Evolutionary conservation across 2,329 filamentous ascomycete genomes (phyloP).

Genomic region (Trichophyton verrucosum): DNA sequence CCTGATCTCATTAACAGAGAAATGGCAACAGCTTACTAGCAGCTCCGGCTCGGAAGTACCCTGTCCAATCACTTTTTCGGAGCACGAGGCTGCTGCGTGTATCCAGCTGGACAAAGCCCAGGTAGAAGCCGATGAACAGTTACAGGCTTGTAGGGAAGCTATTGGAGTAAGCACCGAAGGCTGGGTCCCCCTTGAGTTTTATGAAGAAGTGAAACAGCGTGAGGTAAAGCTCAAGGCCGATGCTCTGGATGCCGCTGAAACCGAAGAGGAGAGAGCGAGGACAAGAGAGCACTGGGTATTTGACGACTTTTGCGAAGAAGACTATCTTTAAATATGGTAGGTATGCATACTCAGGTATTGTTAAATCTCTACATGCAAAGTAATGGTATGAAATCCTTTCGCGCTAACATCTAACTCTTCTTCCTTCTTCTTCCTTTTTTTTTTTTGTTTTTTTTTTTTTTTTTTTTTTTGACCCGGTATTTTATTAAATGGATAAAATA

Average conservation of each 20-base stretch:
- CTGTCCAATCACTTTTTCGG: neutral
- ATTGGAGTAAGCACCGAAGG: slow-evolving; percentile 8
- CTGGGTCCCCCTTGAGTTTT: slow-evolving; percentile 5
- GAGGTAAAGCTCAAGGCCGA: slow-evolving; percentile 1
- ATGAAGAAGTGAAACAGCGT: slow-evolving; percentile 2
- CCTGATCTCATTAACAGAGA: neutral
- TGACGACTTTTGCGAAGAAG: slow-evolving; percentile 8
- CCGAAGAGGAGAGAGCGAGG: slow-evolving; percentile 1
- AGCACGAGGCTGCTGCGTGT: neutral
- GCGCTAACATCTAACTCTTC: too few species aligned
- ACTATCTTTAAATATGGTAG: neutral
- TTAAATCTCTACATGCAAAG: too few species aligned
- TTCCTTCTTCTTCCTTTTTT: too few species aligned
- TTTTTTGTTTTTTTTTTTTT: too few species aligned
- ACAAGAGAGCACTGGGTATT: slow-evolving; percentile 8
- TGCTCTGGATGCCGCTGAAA: slow-evolving; percentile 4
- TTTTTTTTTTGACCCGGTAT: too few species aligned
- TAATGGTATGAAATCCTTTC: too few species aligned
- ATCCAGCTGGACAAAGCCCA: slow-evolving; percentile 3
- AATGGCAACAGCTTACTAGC: neutral
- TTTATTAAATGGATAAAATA: too few species aligned
- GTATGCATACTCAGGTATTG: neutral
- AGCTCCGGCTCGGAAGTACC: neutral
- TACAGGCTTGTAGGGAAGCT: slow-evolving; percentile 9
- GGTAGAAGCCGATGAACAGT: slow-evolving; percentile 9